Conservation (phyloP, 345 rosid species). For the Dipteronia sinensis region DNA sequence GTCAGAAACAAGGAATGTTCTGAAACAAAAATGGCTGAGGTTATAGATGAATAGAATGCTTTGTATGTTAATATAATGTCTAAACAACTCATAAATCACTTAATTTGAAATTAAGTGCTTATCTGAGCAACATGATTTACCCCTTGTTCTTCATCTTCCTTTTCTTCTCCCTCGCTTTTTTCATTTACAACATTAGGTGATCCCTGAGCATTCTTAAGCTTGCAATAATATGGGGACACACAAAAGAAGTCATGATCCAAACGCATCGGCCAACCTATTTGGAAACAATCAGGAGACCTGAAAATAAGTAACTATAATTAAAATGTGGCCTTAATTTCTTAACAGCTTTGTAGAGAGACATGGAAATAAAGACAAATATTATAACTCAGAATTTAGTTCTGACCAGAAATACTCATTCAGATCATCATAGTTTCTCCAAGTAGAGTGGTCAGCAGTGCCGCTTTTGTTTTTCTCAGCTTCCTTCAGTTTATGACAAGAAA, state of each 20-base stretch:
- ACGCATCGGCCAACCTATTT: constrained; percentile 93
- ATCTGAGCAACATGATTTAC: constrained; percentile 40
- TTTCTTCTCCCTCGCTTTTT: constrained; percentile 42
- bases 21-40: constrained; percentile 26
- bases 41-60: constrained; percentile 23
- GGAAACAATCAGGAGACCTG: constrained; percentile 90
- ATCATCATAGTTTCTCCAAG: constrained; percentile 99
- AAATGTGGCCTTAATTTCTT: constrained; percentile 4
- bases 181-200: constrained; percentile 22
- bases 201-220: constrained; percentile 29
- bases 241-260: constrained; percentile 68
- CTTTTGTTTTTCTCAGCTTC: constrained; percentile 80
- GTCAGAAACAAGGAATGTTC: constrained; percentile 35
- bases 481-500: constrained; percentile 46
- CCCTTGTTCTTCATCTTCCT: constrained; percentile 65
- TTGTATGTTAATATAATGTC: constrained; percentile 13
- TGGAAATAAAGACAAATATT: constrained; percentile 2
- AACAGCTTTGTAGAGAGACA: constrained; percentile 13
- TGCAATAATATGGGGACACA: constrained; percentile 32
- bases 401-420: constrained; percentile 93
- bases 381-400: constrained; percentile 17
- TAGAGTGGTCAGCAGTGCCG: constrained; percentile 83
- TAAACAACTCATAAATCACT: constrained; percentile 26
- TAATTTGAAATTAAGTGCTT: constrained; percentile 15
- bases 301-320: constrained; percentile 25